Percentiles rank a stretch among this genome's conserved stretches.
Evolutionary conservation across 106 monocot genomes (phyloP).

Genomic region (Dendrobium catenatum): DNA sequence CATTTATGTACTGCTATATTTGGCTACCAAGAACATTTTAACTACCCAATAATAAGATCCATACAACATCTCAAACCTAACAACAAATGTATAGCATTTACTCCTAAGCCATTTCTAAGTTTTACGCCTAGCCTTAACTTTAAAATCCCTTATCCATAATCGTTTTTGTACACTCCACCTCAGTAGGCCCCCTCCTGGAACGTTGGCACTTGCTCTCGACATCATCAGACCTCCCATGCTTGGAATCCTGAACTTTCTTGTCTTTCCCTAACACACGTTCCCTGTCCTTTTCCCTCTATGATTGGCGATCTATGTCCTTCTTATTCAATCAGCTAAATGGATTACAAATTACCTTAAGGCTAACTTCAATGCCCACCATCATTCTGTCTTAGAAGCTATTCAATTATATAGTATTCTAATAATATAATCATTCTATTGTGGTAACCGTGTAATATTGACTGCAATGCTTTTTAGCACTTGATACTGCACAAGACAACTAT

Average conservation of each 20-base stretch:
- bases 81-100: neutral
- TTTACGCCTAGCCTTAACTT: neutral
- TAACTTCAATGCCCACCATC: no score
- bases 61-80: neutral
- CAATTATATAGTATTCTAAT: no score
- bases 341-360: no score
- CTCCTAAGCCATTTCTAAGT: neutral
- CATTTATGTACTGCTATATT: neutral
- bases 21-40: neutral
- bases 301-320: conserved; percentile 15
- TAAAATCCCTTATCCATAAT: neutral
- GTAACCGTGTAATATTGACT: no score
- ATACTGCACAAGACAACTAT: no score
- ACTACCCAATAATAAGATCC: neutral
- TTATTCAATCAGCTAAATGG: neutral
- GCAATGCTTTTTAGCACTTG: no score
- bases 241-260: conserved; percentile 16
- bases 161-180: conserved; percentile 6
- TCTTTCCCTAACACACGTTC: conserved; percentile 26
- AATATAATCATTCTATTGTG: no score
- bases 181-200: neutral
- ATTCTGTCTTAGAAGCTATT: no score
- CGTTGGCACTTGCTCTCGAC: neutral
- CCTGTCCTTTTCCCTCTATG: conserved; percentile 14
- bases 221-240: conserved; percentile 19